Base-by-base conservation (phyloP, 2,329 filamentous ascomycete species). In the Scedosporium apiospermum region DNA sequence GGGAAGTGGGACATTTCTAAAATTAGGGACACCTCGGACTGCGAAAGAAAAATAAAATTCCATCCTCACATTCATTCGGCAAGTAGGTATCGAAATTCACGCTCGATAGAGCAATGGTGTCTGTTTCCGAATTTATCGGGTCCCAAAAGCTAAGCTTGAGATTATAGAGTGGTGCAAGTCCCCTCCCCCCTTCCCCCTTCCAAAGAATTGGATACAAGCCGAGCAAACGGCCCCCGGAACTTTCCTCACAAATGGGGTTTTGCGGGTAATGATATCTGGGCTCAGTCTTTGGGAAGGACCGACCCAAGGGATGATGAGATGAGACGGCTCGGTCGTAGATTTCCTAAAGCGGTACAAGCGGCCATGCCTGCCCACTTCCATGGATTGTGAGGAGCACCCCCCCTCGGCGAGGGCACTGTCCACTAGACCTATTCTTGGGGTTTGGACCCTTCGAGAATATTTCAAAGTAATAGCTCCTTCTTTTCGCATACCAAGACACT, bases 281-380 rank as follows among this genome's bases (percentile, higher is more conserved):
- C 49, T 26, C 49, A 26, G 23, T 18, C 21, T 26, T 55, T 55
- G 6, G 49, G 23, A 23, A 21, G 49, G 49, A 12, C 1, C 14
- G 23, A 55, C 18, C 49, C 49, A 53, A 38, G 42, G 42, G 41
- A 26, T 26, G 44, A 23, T 21, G 26, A 46, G 41, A 46, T 46
- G 58, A 34, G 58, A 38, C 59, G 59, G 59, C 59, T 61, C 59
- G 59, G 59, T 10, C 59, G n/a, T 61, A 61, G 44, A 51, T 41
- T 61, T 61, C 59, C 59, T 53, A 51, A 61, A 61, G 23, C 18
- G 23, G 59, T 26, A 55, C 18, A 27, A 23, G 23, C 12, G 21
- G 23, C 12, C 18, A 14, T 21, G 7, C 51, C 18, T 23, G 51
- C 51, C 51, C 21, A 14, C 51, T 27, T 23, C 51, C 5, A 23